Base-by-base conservation (phyloP, 2,329 filamentous ascomycete genomes). In the Zasmidium citrigriseum region DNA sequence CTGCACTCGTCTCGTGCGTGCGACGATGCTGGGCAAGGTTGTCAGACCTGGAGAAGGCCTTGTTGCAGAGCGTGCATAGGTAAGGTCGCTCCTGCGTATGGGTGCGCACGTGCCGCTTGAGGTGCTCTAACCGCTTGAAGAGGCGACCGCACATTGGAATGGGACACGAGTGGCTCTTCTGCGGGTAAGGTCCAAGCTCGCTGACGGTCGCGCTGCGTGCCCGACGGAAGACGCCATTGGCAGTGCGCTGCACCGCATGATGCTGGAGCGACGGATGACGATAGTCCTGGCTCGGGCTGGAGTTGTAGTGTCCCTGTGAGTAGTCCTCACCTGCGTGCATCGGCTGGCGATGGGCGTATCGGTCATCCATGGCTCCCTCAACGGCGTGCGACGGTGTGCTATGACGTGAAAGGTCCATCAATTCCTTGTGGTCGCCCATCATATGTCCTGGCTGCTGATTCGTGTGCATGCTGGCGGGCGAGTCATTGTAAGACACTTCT, bases 21-120 rank as follows among this genome's bases (percentile, higher is more conserved):
- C 83, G 83, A 73, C 82, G 83, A 77, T 90, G 87, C 90, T 99
- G 95, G 76, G 95, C 95, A 78, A 99, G 89, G 77, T 99, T 99
- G 81, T 99, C 95, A 72, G 93, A 98, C 79, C 95, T 85, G 60
- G 95, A 98, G 78, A 99, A 99, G 66, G 93, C 93, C 83, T 98
- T 98, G 84, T 90, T 96, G 86, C 95, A 99, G 77, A 96, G 89
- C 68, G 90, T 90, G 85, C 95, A 99, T 74, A 96, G 89, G 78
- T 99, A 99, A 69, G 95, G 95, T 80, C 93, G 91, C 83, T 99
- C 95, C 83, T 99, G 95, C 57, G 95, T 99, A 83, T 99, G 95
- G 72, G 95, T 99, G 80, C 95, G 90, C 77, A 99, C 95, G 81
- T 99, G 95, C 84, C 93, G 88, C 85, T 99, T 99, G 73, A 99